These are phyloP conservation scores for Picea glauca DNA, from an alignment of 75 land plant species.

Conservation along the genomic window DNA sequence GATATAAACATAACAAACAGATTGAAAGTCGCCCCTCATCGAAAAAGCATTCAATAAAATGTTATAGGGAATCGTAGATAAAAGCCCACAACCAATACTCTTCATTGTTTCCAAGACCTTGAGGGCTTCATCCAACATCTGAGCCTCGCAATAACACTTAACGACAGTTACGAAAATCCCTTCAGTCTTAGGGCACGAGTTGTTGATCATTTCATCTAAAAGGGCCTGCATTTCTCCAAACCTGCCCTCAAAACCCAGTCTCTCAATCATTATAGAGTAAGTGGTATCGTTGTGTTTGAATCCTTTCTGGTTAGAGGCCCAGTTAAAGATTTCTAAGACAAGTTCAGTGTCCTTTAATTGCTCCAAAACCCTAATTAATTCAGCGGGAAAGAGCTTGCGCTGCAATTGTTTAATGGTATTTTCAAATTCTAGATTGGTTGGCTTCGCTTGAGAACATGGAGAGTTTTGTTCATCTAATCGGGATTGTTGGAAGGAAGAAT, in stretches of 20 bases:
- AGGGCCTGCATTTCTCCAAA: slow-evolving; percentile 19
- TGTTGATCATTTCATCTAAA: slow-evolving; percentile 22
- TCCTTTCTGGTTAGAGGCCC: slow-evolving; percentile 17
- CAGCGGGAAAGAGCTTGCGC: slow-evolving; percentile 11
- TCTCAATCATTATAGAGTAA: slow-evolving; percentile 17
- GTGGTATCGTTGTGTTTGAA: slow-evolving; percentile 15
- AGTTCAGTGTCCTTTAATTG: slow-evolving; percentile 10
- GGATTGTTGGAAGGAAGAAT: slow-evolving; percentile 3
- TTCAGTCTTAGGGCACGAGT: neutral
- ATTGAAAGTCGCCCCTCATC: slow-evolving; percentile 17
- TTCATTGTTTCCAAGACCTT: slow-evolving; percentile 20
- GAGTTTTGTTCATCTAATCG: neutral
- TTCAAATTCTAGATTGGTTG: slow-evolving; percentile 6
- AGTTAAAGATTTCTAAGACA: slow-evolving; percentile 21
- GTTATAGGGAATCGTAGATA: slow-evolving; percentile 20
- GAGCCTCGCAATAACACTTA: slow-evolving; percentile 17
- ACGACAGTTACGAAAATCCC: slow-evolving; percentile 19
- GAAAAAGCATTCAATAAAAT: slow-evolving; percentile 27
- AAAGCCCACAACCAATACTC: slow-evolving; percentile 11
- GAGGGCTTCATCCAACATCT: slow-evolving; percentile 27
- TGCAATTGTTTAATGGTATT: slow-evolving; percentile 14
- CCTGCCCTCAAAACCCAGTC: slow-evolving; percentile 20
- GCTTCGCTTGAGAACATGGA: neutral
- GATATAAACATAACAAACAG: slow-evolving; percentile 32
- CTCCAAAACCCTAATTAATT: slow-evolving; percentile 19